Base-by-base conservation (phyloP, 495 filamentous ascomycete genomes). In the Neurospora sp. region DNA sequence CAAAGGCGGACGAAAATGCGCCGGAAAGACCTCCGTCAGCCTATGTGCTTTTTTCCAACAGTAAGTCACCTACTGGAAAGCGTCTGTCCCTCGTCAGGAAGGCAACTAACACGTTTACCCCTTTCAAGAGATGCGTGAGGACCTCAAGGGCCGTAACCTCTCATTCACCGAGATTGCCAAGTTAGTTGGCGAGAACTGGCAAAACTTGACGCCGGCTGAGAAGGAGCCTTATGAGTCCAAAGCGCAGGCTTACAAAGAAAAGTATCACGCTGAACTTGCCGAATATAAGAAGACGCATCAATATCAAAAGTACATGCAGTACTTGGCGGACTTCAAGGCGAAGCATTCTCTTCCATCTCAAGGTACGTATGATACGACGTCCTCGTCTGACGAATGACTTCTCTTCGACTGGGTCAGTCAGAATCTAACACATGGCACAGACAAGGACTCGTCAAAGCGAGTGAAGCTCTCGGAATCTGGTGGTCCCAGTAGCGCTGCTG, bases 141-240 rank as follows among this genome's bases (percentile, higher is more conserved):
- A 89, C 44, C 81, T 94, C 35, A 92, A 91, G 76, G 90, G 88
- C 7, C 89, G 90, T 69, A 90, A 90, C 71, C 76, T 93, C 68
- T 90, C 89, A 8, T 94, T 94, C 79, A 92, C 92, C 9, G 92
- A 93, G 71, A 94, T 94, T 73, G 92, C 92, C 14, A 94, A 94
- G 78, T 84, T 91, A 6, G 92, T 94, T 3, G 92, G 92, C 18
- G 92, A 93, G 77, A 86, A 90, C 74, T 94, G 92, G 92, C 92
- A 94, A 77, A 87, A 87, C 61, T 81, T 94, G 6, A 81, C 85
- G 12, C 83, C 89, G 3, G 81, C 83, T 8, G 87, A 89, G 70
- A 91, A 91, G 76, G 92, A 93, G 76, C 85, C 86, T 7, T 94
- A 87, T 73, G 92, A 94, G 75, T 83, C 84, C 59, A 87, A 91